Evolutionary conservation across 164 flowering plant genomes (phyloP).

Genomic region (Vitis rupestris): DNA sequence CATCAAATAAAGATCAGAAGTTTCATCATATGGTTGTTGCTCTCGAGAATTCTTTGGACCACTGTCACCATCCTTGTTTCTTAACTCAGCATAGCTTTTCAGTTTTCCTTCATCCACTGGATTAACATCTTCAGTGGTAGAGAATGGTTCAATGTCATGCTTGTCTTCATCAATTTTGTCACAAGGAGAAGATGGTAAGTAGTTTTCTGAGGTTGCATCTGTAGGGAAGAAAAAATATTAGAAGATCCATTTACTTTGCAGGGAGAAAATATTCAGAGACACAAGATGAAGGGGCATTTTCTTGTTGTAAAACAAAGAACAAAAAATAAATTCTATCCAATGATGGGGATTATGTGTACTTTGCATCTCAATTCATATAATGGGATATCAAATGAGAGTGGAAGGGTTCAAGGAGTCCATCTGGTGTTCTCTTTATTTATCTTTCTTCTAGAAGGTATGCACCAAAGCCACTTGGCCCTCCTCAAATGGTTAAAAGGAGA

Average conservation of each 20-base stretch:
- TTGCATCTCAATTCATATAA: too few species aligned
- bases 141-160: conserved; percentile 6
- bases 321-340: too few species aligned
- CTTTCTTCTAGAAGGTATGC: too few species aligned
- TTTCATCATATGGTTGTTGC: conserved; percentile 30
- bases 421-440: too few species aligned
- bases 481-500: too few species aligned
- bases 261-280: not conserved
- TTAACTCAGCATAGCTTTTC: conserved; percentile 17
- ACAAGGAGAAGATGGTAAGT: conserved; percentile 11
- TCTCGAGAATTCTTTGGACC: conserved; percentile 18
- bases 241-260: not conserved
- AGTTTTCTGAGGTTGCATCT: conserved; percentile 16
- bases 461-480: too few species aligned
- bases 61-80: conserved; percentile 13
- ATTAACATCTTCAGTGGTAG: conserved; percentile 8
- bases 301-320: too few species aligned
- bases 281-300: not conserved
- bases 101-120: conserved; percentile 11
- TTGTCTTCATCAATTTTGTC: conserved; percentile 13
- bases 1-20: conserved; percentile 48
- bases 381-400: too few species aligned
- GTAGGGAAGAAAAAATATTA: conserved; percentile 2
- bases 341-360: too few species aligned
- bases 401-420: too few species aligned